Conservation (phyloP, 108 stramenopile species). For the Pseudonitzschia multistriata region DNA sequence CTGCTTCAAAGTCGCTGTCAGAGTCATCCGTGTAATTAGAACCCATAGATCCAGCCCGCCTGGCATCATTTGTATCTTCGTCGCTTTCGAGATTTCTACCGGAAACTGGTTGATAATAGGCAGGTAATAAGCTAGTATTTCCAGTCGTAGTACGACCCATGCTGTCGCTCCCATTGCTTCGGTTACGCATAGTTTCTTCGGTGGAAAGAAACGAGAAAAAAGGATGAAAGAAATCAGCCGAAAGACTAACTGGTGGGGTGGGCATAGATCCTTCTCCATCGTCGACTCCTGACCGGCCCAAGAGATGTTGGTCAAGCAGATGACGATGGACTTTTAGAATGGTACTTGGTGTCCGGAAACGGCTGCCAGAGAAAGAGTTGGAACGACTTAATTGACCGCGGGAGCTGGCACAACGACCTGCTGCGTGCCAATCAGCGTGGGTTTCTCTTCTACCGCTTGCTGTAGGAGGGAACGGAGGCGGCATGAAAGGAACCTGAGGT, state of each 20-base stretch:
- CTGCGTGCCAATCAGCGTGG: not conserved
- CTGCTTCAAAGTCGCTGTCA: slow-evolving; percentile 24
- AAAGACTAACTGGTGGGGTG: slow-evolving; percentile 48
- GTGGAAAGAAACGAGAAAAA: slow-evolving; percentile 18
- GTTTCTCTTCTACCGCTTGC: not conserved
- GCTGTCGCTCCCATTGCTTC: not conserved
- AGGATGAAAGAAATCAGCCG: slow-evolving; percentile 84
- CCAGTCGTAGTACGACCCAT: not conserved
- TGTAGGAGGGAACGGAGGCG: not conserved
- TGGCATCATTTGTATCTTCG: not conserved
- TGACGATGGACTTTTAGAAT: slow-evolving; percentile 68
- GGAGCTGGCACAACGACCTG: not conserved
- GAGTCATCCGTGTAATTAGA: slow-evolving; percentile 14
- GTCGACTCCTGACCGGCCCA: slow-evolving; percentile 41
- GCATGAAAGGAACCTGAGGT: slow-evolving; percentile 1
- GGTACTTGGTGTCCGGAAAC: slow-evolving; percentile 39
- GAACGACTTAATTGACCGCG: slow-evolving; percentile 14
- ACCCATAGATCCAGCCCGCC: not conserved
- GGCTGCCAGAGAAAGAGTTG: slow-evolving; percentile 23
- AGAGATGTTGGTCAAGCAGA: slow-evolving; percentile 71
- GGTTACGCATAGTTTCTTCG: not conserved
- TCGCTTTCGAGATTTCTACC: not conserved
- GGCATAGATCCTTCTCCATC: slow-evolving; percentile 56
- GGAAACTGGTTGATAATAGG: not conserved
- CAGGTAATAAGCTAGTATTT: not conserved